These are phyloP conservation scores for Thraustochytrium striatum DNA, from an alignment of 352 stramenopile genomes.

Conservation along the genomic window DNA sequence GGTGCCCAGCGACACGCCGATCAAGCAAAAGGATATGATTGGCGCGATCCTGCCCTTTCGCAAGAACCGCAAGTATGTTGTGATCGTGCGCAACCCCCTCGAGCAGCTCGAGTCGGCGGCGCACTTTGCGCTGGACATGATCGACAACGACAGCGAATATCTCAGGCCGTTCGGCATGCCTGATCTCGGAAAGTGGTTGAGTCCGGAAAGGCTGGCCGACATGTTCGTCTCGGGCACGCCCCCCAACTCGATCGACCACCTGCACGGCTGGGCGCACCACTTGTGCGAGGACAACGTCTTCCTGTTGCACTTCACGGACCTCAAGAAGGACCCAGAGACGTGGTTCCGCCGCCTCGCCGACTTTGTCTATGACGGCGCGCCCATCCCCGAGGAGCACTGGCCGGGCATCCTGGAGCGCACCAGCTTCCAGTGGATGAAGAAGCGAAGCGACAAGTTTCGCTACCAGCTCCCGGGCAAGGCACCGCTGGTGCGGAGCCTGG, in stretches of 20 bases:
- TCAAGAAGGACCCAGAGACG: background rate
- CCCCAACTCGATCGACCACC: background rate
- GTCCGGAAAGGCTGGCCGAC: too few species aligned
- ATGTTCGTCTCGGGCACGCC: background rate
- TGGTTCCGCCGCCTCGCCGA: background rate
- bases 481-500: too few species aligned
- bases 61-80: background rate
- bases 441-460: too few species aligned
- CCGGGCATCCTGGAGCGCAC: too few species aligned
- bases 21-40: background rate
- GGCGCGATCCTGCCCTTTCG: background rate
- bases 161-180: too few species aligned
- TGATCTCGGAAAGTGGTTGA: too few species aligned
- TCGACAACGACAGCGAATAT: too few species aligned
- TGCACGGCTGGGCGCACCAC: background rate
- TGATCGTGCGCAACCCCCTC: background rate
- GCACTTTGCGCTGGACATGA: too few species aligned
- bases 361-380: too few species aligned
- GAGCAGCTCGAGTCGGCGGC: background rate
- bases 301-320: background rate
- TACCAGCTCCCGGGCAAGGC: too few species aligned
- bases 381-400: too few species aligned
- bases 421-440: too few species aligned
- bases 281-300: background rate
- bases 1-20: background rate